Percentiles rank a stretch among this genome's conserved stretches.
These are phyloP conservation scores for Termitomyces sp. DNA, from an alignment of 768 basidiomycete genomes.

Conservation along the genomic window DNA sequence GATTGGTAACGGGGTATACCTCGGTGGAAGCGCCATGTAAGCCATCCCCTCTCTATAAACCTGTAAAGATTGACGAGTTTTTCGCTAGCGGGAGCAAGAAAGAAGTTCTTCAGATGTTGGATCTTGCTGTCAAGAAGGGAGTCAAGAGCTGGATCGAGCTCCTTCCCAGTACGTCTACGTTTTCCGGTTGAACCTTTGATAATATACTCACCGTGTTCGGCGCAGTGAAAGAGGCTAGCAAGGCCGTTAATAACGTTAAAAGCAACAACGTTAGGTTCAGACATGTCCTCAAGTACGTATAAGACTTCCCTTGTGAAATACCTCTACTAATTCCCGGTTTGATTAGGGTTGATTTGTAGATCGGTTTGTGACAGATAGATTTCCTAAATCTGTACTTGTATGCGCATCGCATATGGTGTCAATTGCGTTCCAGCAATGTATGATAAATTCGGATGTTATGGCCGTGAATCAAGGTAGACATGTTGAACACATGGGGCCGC, in stretches of 20 bases:
- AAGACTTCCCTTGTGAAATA: not conserved
- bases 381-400: not conserved
- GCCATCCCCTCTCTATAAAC: not conserved
- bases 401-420: no score
- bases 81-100: not conserved
- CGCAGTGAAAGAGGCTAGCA: conserved; percentile 40
- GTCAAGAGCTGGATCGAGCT: conserved; percentile 46
- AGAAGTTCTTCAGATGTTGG: conserved; percentile 44
- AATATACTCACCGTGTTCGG: not conserved
- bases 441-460: no score
- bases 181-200: no score
- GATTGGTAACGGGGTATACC: not conserved
- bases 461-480: no score
- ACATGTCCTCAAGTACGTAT: conserved; percentile 39
- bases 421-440: no score
- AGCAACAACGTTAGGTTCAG: conserved; percentile 51
- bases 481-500: no score
- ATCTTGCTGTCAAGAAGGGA: conserved; percentile 51
- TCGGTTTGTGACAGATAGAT: not conserved
- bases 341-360: not conserved
- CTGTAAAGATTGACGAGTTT: not conserved
- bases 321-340: no score
- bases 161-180: conserved; percentile 32
- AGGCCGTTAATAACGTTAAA: conserved; percentile 47
- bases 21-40: not conserved